Conservation (phyloP, 495 filamentous ascomycete species). For the Penicillium maclennaniae region DNA sequence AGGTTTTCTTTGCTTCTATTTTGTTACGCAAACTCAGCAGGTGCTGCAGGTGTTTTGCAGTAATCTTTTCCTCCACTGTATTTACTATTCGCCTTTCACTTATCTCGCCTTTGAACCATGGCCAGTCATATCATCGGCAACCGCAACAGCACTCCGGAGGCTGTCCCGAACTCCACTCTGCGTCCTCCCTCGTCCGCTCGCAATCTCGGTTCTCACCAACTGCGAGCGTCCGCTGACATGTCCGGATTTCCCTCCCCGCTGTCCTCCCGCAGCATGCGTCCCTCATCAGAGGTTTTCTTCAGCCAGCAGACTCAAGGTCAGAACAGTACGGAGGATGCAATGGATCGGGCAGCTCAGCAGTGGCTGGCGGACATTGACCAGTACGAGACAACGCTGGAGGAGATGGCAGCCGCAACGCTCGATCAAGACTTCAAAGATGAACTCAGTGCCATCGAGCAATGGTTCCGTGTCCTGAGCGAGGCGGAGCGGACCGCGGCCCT, state of each 20-base stretch:
- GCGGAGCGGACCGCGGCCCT: conserved; percentile 92
- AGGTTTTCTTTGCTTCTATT: conserved; percentile 20
- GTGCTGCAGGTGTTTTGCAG: conserved; percentile 77
- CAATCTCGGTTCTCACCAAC: conserved; percentile 73
- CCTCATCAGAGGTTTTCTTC: conserved; percentile 89
- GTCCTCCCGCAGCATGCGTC: conserved; percentile 76
- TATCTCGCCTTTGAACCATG: conserved; percentile 30
- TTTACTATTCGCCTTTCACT: conserved; percentile 33
- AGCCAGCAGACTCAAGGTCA: conserved; percentile 65
- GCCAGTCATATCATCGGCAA: conserved; percentile 72
- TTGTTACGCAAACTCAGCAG: conserved; percentile 72
- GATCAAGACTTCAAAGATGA: conserved; percentile 99
- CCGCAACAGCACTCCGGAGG: conserved; percentile 96
- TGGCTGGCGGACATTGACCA: conserved; percentile 99
- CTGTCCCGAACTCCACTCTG: conserved; percentile 76
- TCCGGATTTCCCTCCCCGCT: conserved; percentile 77
- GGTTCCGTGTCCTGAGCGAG: conserved; percentile 97
- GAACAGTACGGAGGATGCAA: conserved; percentile 72
- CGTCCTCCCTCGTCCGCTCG: conserved; percentile 86
- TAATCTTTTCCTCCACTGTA: conserved; percentile 43
- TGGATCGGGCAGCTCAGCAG: conserved; percentile 92
- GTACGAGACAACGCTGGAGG: conserved; percentile 93
- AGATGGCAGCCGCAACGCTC: conserved; percentile 96
- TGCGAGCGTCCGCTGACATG: conserved; percentile 97
- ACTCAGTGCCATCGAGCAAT: conserved; percentile 97